Evolutionary conservation across 805 yeast species (phyloP).

Genomic region (Tetrapisispora pingtungensis): DNA sequence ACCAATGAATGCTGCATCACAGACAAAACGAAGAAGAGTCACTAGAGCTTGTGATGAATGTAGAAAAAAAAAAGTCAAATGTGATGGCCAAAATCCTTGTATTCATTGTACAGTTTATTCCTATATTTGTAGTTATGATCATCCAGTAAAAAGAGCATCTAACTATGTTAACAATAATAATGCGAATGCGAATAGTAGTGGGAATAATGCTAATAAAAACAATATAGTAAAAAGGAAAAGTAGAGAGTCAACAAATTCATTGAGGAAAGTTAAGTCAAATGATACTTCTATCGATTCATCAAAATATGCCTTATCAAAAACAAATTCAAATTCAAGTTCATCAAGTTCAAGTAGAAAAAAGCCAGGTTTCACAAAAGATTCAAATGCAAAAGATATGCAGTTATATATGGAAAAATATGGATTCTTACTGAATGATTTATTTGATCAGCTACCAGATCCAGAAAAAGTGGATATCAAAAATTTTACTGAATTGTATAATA

Average conservation of each 20-base stretch:
- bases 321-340: too few relatives aligned
- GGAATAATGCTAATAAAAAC: background rate
- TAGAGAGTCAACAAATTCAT: background rate
- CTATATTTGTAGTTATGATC: conserved; percentile 75
- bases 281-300: too few relatives aligned
- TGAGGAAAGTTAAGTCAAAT: too few relatives aligned
- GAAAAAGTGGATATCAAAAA: conserved; percentile 8
- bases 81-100: conserved; percentile 79
- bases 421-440: conserved; percentile 11
- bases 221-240: background rate
- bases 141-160: conserved; percentile 41
- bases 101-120: conserved; percentile 83
- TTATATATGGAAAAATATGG: conserved; percentile 7
- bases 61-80: conserved; percentile 65
- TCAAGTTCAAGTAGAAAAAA: background rate
- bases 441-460: conserved; percentile 16
- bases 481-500: background rate
- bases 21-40: conserved; percentile 30
- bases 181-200: too few relatives aligned
- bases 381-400: background rate
- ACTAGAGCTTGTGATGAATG: conserved; percentile 41
- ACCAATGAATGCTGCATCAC: background rate
- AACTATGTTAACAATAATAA: too few relatives aligned
- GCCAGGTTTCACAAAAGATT: background rate
- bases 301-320: too few relatives aligned